phyloP scores from a whole-genome alignment of 768 basidiomycete genomes.

The Tylopilus intermedius region DNA sequence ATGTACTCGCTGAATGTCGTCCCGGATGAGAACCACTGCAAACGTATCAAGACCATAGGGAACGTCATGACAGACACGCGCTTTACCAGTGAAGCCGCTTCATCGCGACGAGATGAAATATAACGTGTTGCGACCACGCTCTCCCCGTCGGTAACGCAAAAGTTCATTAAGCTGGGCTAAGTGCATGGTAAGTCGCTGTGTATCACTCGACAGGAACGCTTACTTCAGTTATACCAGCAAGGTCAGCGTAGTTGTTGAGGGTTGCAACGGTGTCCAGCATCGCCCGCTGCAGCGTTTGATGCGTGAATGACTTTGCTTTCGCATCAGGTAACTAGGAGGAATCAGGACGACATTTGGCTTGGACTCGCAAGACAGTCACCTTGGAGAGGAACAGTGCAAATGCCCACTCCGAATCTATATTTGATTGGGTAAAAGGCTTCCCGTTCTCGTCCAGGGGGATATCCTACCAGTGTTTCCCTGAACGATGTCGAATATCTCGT shows the following conservation, averaged over 20 bases:
- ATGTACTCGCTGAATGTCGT: constrained; percentile 89
- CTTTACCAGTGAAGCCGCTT: constrained; percentile 83
- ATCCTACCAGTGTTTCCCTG: constrained; percentile 84
- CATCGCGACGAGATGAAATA: constrained; percentile 85
- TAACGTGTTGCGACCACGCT: constrained; percentile 93
- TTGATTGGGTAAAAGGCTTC: not conserved
- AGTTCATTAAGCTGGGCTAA: constrained; percentile 89
- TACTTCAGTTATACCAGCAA: constrained; percentile 70
- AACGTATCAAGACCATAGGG: constrained; percentile 6
- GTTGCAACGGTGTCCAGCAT: constrained; percentile 85
- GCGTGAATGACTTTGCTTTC: constrained; percentile 69
- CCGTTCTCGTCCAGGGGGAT: not conserved
- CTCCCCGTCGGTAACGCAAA: constrained; percentile 93
- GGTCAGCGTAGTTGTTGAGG: constrained; percentile 71
- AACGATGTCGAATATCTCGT: constrained; percentile 81
- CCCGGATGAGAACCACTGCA: constrained; percentile 90
- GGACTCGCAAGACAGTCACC: constrained; percentile 32
- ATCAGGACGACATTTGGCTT: constrained; percentile 6
- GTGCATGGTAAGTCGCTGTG: constrained; percentile 1
- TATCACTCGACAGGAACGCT: not conserved
- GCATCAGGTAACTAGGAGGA: constrained; percentile 67
- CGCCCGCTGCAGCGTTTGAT: constrained; percentile 66
- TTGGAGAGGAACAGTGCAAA: constrained; percentile 89
- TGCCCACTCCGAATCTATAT: constrained; percentile 90
- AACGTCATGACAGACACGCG: not conserved